These are phyloP conservation scores for Sphaerobolus stellatus DNA, from an alignment of 1,284 basidiomycete genomes.

Conservation along the genomic window DNA sequence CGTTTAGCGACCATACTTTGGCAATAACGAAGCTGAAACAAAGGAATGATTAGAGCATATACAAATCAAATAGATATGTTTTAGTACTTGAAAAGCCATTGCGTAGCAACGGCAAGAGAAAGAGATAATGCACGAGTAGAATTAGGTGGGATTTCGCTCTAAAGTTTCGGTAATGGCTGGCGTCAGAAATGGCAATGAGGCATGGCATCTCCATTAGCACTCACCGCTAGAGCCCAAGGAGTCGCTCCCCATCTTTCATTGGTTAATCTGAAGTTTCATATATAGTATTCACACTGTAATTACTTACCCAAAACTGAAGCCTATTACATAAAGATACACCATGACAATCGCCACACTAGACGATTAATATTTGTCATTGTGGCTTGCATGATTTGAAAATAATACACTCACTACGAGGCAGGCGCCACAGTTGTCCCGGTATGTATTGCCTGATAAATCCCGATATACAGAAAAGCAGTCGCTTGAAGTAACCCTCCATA, in stretches of 20 bases:
- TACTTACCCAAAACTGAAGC: conserved; percentile 9
- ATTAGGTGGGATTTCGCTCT: conserved; percentile 10
- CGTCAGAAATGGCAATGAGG: not conserved
- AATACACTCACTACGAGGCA: conserved; percentile 21
- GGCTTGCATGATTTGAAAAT: not conserved
- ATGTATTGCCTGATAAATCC: conserved; percentile 43
- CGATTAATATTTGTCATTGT: not conserved
- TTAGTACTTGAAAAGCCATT: conserved; percentile 8
- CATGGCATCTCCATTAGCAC: not conserved
- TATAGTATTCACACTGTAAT: not conserved
- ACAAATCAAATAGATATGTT: no score
- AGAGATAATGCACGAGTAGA: conserved; percentile 11
- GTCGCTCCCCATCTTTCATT: conserved; percentile 2
- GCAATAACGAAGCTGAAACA: conserved; percentile 7
- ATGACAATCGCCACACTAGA: conserved; percentile 2
- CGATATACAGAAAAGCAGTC: conserved; percentile 51
- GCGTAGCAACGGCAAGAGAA: conserved; percentile 7
- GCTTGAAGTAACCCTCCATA: conserved; percentile 46
- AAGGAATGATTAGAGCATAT: not conserved
- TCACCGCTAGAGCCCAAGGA: not conserved
- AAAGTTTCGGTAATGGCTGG: not conserved
- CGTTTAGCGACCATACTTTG: not conserved
- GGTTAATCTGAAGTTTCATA: not conserved
- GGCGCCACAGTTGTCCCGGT: conserved; percentile 34
- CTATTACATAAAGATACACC: conserved; percentile 8